Conservation (phyloP, 2,329 filamentous ascomycete species). For the Ophiostoma populinum region DNA sequence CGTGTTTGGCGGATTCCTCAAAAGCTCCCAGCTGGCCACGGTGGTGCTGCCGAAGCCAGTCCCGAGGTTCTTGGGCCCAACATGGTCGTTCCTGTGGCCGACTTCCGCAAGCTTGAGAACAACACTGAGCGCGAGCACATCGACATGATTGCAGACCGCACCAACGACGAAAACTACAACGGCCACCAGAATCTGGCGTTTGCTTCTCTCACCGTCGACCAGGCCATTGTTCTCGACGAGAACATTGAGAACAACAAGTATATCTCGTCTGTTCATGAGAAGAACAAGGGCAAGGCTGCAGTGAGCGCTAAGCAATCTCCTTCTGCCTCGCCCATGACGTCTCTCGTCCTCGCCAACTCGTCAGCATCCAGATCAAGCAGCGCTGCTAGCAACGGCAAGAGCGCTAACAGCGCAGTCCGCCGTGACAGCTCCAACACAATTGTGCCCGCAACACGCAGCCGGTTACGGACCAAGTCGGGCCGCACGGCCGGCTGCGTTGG, state of each 20-base stretch:
- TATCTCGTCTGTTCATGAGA: constrained; percentile 33
- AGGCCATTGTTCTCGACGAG: constrained; percentile 74
- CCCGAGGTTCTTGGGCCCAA: constrained; percentile 20
- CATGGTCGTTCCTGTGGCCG: constrained; percentile 42
- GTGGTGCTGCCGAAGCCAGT: constrained; percentile 1
- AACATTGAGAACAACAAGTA: constrained; percentile 41
- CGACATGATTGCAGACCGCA: constrained; percentile 46
- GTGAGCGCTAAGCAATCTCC: constrained; percentile 16
- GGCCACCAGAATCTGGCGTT: constrained; percentile 49
- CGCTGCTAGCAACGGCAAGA: constrained; percentile 12
- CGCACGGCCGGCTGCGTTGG: constrained; percentile 63
- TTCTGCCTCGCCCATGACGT: constrained; percentile 27
- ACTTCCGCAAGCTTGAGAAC: constrained; percentile 44
- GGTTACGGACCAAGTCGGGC: constrained; percentile 50
- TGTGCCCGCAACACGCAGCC: constrained; percentile 51
- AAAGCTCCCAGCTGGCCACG: constrained; percentile 19
- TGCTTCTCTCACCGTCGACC: constrained; percentile 52
- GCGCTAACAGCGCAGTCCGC: constrained; percentile 31
- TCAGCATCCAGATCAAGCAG: constrained; percentile 14
- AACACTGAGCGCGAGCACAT: constrained; percentile 47
- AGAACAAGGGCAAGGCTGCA: constrained; percentile 9
- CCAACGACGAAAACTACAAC: constrained; percentile 59
- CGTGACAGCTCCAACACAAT: constrained; percentile 52
- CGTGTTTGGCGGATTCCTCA: constrained; percentile 54
- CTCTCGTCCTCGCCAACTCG: constrained; percentile 44